These are phyloP conservation scores for Houttuynia cordata DNA, from an alignment of 164 flowering plant species.

Conservation along the genomic window DNA sequence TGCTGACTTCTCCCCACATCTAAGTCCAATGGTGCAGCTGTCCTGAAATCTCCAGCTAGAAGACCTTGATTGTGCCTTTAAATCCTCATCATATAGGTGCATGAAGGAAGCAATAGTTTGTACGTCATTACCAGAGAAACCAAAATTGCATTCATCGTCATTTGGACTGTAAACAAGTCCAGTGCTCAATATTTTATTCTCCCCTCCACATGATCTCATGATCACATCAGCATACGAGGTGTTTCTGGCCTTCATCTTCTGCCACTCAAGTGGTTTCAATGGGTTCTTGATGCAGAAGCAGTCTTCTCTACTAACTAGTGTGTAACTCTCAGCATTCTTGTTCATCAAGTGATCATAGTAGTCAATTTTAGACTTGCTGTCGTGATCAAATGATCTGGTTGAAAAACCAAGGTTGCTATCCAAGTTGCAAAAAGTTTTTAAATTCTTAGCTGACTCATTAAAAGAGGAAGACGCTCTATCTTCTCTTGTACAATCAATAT, in stretches of 20 bases:
- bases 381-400: conserved; percentile 34
- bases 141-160: conserved; percentile 3
- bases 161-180: conserved; percentile 10
- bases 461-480: conserved; percentile 19
- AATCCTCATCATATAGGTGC: conserved; percentile 10
- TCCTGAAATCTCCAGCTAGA: conserved; percentile 7
- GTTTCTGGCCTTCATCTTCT: conserved; percentile 47
- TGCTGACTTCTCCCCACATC: conserved; percentile 10
- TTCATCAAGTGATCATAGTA: conserved; percentile 33
- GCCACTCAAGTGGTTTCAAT: conserved; percentile 77
- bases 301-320: conserved; percentile 27
- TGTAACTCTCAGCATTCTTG: conserved; percentile 18
- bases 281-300: conserved; percentile 44
- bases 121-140: conserved; percentile 3
- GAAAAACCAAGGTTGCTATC: conserved; percentile 39
- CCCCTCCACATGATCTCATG: conserved; percentile 9
- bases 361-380: conserved; percentile 25
- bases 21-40: conserved; percentile 12
- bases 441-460: conserved; percentile 28
- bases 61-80: conserved; percentile 11
- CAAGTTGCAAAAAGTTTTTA: conserved; percentile 26
- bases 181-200: conserved; percentile 4
- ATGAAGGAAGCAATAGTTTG: conserved; percentile 5
- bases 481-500: conserved; percentile 29
- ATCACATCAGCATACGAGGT: conserved; percentile 63